Conservation (phyloP, 495 filamentous ascomycete species). For the Tuber aestivum region DNA sequence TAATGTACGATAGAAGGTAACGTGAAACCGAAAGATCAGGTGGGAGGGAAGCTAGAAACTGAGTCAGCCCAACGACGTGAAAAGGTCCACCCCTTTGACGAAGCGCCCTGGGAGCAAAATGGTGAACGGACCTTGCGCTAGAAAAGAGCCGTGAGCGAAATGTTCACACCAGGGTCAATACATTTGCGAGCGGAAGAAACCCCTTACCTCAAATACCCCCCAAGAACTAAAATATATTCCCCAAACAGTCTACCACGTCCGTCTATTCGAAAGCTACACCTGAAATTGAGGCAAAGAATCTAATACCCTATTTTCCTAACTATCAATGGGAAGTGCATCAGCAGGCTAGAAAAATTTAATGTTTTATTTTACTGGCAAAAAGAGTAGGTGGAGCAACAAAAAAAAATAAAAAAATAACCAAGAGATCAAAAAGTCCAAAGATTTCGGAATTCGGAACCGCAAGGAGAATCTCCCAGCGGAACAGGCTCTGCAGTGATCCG, state of each 20-base stretch:
- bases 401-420: slow-evolving; percentile 11
- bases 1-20: slow-evolving; percentile 16
- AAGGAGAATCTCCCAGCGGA: slow-evolving; percentile 10
- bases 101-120: not conserved
- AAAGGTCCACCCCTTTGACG: not conserved
- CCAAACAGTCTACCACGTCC: slow-evolving; percentile 13
- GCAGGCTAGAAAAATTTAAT: not conserved
- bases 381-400: slow-evolving; percentile 11
- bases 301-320: slow-evolving; percentile 32
- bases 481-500: slow-evolving; percentile 14
- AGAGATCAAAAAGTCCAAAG: slow-evolving; percentile 21
- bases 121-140: not conserved
- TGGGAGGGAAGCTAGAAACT: not conserved
- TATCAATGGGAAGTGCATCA: slow-evolving; percentile 22
- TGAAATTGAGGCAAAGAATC: slow-evolving; percentile 15
- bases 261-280: slow-evolving; percentile 8
- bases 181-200: not conserved
- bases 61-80: not conserved
- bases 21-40: slow-evolving; percentile 16
- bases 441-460: slow-evolving; percentile 18
- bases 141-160: not conserved
- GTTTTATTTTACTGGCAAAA: slow-evolving; percentile 4
- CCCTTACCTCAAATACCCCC: not conserved
- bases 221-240: not conserved
- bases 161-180: not conserved